Evolutionary conservation across 108 stramenopile genomes (phyloP).

Genomic region (Cyclotella baltica): DNA sequence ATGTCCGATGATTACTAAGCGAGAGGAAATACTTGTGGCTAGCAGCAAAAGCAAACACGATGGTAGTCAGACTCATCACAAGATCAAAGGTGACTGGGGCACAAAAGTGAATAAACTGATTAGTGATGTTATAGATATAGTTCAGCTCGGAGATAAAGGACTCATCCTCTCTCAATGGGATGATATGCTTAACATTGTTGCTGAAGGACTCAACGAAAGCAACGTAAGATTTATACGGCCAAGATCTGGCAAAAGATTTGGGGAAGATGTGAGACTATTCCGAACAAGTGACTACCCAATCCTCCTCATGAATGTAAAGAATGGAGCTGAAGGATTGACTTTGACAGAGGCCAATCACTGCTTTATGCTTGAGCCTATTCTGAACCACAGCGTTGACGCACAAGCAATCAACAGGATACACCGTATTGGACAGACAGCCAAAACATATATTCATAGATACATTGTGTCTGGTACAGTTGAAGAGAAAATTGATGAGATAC

Average conservation of each 20-base stretch:
- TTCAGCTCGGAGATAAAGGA: conserved; percentile 70
- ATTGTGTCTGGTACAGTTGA: conserved; percentile 83
- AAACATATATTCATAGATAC: conserved; percentile 81
- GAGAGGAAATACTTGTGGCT: not conserved
- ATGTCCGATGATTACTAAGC: not conserved
- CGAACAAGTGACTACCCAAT: conserved; percentile 47
- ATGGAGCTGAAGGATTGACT: conserved; percentile 86
- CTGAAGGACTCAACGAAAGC: conserved; percentile 62
- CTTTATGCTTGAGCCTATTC: conserved; percentile 87
- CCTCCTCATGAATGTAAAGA: conserved; percentile 79
- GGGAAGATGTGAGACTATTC: conserved; percentile 46
- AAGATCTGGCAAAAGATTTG: conserved; percentile 38
- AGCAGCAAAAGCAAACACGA: conserved; percentile 43
- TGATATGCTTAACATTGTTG: conserved; percentile 87
- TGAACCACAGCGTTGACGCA: conserved; percentile 74
- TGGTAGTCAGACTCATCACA: conserved; percentile 44
- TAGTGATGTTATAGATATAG: conserved; percentile 58
- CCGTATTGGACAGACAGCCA: conserved; percentile 77
- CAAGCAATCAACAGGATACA: conserved; percentile 75
- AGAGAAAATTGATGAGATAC: conserved; percentile 69
- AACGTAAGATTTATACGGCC: conserved; percentile 57
- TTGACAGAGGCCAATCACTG: conserved; percentile 86
- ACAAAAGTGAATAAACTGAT: conserved; percentile 74
- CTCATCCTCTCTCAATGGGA: conserved; percentile 87
- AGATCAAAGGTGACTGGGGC: conserved; percentile 79